phyloP scores from a whole-genome alignment of 352 stramenopile genomes.

The Globisporangium cystogenes region DNA sequence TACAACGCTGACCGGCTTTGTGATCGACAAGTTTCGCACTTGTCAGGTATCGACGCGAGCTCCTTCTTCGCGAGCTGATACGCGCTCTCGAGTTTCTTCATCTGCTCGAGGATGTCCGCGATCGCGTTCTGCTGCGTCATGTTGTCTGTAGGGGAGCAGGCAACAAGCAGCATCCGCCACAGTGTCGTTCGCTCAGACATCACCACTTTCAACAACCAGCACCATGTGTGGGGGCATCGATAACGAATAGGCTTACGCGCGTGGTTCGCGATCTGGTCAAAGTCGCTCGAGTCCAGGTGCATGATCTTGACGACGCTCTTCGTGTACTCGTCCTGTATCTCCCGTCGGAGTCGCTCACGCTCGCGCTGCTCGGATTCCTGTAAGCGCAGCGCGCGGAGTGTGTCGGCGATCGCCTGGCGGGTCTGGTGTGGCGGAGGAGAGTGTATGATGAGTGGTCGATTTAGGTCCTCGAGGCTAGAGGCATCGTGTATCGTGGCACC shows the following conservation, averaged over 20 bases:
- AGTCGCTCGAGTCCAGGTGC: conserved; percentile 40
- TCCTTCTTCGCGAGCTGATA: conserved; percentile 46
- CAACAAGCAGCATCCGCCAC: neutral
- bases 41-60: conserved; percentile 38
- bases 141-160: conserved; percentile 21
- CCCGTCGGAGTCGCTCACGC: conserved; percentile 11
- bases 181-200: no score
- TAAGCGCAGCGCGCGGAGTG: conserved; percentile 20
- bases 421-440: neutral
- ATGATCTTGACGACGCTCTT: conserved; percentile 44
- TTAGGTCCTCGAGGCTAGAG: neutral
- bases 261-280: conserved; percentile 21
- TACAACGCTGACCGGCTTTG: neutral
- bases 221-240: neutral
- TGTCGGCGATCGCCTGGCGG: conserved; percentile 26
- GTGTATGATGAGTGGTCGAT: neutral
- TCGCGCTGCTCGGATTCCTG: conserved; percentile 13
- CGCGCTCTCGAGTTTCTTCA: conserved; percentile 24
- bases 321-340: conserved; percentile 29
- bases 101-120: conserved; percentile 23
- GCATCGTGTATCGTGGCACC: neutral
- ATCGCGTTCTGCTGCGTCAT: conserved; percentile 29
- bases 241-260: conserved; percentile 22
- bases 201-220: neutral
- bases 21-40: conserved; percentile 19